phyloP scores from a whole-genome alignment of 495 filamentous ascomycete species.

The Xylaria longipes region DNA sequence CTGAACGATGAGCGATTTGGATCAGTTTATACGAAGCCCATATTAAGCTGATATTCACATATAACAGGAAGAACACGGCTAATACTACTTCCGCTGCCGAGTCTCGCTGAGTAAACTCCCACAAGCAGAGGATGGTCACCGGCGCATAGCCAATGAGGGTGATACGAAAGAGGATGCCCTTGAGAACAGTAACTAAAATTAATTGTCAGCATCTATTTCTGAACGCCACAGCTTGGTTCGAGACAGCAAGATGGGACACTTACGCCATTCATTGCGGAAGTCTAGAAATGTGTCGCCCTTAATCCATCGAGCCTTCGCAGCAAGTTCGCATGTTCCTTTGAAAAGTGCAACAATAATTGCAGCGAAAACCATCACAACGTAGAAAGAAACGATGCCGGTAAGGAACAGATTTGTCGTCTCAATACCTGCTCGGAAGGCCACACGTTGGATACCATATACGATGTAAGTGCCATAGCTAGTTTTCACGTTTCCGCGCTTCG shows the following conservation, averaged over 20 bases:
- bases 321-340: slow-evolving; percentile 77
- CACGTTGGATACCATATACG: slow-evolving; percentile 87
- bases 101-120: slow-evolving; percentile 89
- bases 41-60: slow-evolving; percentile 75
- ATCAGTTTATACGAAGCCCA: slow-evolving; percentile 94
- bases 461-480: slow-evolving; percentile 61
- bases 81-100: slow-evolving; percentile 86
- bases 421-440: slow-evolving; percentile 84
- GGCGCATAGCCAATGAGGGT: slow-evolving; percentile 92
- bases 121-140: slow-evolving; percentile 87
- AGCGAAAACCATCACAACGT: slow-evolving; percentile 76
- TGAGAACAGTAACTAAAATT: slow-evolving; percentile 66
- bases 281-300: slow-evolving; percentile 88
- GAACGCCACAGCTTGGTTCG: too few species aligned
- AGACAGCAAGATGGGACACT: slow-evolving; percentile 1
- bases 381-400: slow-evolving; percentile 89
- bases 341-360: slow-evolving; percentile 75
- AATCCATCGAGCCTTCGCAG: slow-evolving; percentile 74
- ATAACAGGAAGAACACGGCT: slow-evolving; percentile 87
- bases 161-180: slow-evolving; percentile 91
- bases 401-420: slow-evolving; percentile 94
- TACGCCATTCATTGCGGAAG: slow-evolving; percentile 85
- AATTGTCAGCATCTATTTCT: slow-evolving; percentile 8
- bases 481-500: slow-evolving; percentile 54
- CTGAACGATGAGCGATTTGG: slow-evolving; percentile 83